Evolutionary conservation across 257 asterid species (phyloP).

Genomic region (Solanum chilense): DNA sequence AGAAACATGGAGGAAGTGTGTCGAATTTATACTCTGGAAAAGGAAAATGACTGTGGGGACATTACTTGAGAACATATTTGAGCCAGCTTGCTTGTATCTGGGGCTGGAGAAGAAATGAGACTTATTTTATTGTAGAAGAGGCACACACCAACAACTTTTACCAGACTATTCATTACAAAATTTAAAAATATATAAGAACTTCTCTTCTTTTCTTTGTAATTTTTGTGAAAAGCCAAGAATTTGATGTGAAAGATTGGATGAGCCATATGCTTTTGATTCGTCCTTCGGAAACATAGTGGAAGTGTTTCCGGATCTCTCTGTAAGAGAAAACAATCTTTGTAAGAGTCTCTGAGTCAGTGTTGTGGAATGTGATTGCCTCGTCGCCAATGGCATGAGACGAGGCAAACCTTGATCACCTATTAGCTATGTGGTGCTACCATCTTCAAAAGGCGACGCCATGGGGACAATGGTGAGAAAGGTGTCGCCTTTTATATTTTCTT

Average conservation of each 20-base stretch:
- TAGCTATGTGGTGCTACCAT: background rate
- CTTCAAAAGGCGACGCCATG: background rate
- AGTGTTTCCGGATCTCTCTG: background rate
- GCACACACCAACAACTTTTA: background rate
- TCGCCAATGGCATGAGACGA: background rate
- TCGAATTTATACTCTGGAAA: background rate
- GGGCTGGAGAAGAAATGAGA: background rate
- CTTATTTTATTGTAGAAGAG: background rate
- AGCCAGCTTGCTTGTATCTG: background rate
- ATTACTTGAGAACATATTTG: background rate
- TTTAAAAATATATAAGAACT: background rate
- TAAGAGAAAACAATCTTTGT: background rate
- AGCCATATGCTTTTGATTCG: background rate
- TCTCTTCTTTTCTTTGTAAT: background rate
- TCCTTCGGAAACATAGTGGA: background rate
- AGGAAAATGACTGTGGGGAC: background rate
- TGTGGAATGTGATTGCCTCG: background rate
- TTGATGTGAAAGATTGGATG: background rate
- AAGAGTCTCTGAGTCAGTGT: background rate
- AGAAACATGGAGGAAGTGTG: background rate
- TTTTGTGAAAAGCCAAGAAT: background rate
- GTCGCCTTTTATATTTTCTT: background rate
- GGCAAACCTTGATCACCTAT: background rate
- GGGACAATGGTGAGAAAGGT: background rate
- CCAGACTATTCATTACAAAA: background rate